Conservation (phyloP, 371 early-diverging fungal species). For the Mucor piriformis region DNA sequence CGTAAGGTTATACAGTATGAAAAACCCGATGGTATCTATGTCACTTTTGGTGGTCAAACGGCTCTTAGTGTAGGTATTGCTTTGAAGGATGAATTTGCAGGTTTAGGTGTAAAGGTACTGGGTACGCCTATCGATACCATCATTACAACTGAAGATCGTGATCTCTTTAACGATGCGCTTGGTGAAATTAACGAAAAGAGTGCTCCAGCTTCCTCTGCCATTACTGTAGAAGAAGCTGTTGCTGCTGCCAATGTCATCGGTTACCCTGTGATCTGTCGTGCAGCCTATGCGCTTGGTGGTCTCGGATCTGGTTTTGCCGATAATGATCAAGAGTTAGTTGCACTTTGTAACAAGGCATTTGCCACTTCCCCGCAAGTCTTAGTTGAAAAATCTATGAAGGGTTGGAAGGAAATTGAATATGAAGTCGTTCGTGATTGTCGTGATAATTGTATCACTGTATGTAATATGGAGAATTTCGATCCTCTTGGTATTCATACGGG, state of each 20-base stretch:
- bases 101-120: slow-evolving; percentile 87
- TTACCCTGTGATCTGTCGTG: slow-evolving; percentile 92
- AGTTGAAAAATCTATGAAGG: slow-evolving; percentile 95
- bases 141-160: slow-evolving; percentile 94
- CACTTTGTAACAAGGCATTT: slow-evolving; percentile 83
- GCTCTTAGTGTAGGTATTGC: slow-evolving; percentile 93
- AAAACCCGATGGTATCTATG: slow-evolving; percentile 93
- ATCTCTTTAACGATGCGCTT: slow-evolving; percentile 87
- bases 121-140: slow-evolving; percentile 92
- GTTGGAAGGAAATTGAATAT: slow-evolving; percentile 98
- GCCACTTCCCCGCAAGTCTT: slow-evolving; percentile 89
- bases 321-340: slow-evolving; percentile 75
- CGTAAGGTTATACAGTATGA: slow-evolving; percentile 91
- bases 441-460: slow-evolving; percentile 96
- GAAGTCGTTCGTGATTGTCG: slow-evolving; percentile 93
- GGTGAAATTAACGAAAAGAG: slow-evolving; percentile 84
- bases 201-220: slow-evolving; percentile 81
- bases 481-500: slow-evolving; percentile 97
- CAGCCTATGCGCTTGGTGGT: slow-evolving; percentile 94
- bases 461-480: slow-evolving; percentile 99
- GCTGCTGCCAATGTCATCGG: slow-evolving; percentile 84
- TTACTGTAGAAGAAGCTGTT: slow-evolving; percentile 80
- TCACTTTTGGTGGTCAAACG: slow-evolving; percentile 96
- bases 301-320: slow-evolving; percentile 94
- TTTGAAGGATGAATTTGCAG: slow-evolving; percentile 82